Percentiles rank a stretch among this genome's conserved stretches.
Conservation (phyloP, 768 basidiomycete species). For the Suillus discolor region DNA sequence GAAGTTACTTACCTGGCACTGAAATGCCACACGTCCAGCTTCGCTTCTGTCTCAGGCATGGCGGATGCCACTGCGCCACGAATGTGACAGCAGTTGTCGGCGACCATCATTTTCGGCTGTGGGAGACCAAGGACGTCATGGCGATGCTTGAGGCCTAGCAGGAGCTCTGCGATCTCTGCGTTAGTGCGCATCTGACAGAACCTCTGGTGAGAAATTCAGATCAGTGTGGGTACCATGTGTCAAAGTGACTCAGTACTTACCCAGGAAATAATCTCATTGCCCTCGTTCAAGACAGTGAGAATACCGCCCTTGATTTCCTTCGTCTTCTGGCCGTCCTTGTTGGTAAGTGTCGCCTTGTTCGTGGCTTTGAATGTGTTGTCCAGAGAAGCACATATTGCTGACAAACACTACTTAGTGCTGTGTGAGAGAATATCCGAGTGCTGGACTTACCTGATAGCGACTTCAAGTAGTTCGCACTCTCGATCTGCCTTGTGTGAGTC, state of each 20-base stretch:
- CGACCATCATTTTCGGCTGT: constrained; percentile 18
- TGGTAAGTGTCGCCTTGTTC: too few relatives aligned
- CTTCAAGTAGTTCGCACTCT: too few relatives aligned
- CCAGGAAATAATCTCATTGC: constrained; percentile 18
- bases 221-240: too few relatives aligned
- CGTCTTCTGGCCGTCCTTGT: too few relatives aligned
- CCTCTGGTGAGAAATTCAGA: too few relatives aligned
- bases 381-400: too few relatives aligned
- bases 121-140: constrained; percentile 8
- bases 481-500: too few relatives aligned
- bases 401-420: too few relatives aligned
- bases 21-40: constrained; percentile 25
- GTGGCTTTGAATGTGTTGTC: too few relatives aligned
- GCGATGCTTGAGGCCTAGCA: constrained; percentile 14
- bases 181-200: constrained; percentile 21
- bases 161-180: constrained; percentile 18
- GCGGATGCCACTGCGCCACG: constrained; percentile 4
- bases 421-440: too few relatives aligned
- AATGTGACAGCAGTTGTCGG: constrained; percentile 26
- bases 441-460: too few relatives aligned
- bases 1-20: constrained; percentile 15
- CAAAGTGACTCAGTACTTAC: too few relatives aligned
- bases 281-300: constrained; percentile 15
- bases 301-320: neutral
- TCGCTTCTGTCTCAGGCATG: constrained; percentile 10